Evolutionary conservation across 2,329 filamentous ascomycete species (phyloP), one percentile per base, ranked within the genome.

Genomic region (Pochonia chlamydosporia): DNA sequence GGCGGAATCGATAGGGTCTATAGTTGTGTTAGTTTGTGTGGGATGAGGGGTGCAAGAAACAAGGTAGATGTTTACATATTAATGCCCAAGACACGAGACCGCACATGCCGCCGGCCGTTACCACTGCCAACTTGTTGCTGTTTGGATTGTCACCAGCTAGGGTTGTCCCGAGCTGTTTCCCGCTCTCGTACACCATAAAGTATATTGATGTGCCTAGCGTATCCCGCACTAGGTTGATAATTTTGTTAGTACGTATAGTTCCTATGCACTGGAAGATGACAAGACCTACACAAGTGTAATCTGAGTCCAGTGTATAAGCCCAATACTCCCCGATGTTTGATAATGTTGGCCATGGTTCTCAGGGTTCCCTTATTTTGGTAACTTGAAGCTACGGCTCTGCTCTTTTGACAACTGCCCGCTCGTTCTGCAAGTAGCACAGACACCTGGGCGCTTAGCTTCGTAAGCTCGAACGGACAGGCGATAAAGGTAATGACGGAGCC

Each of bases 181-280:
- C 81, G 63, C 86, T 90, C 66, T 95, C 89, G 63, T 95, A 95
- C 25, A 89, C 91, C 70, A 87, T 88, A 61, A 95, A 95, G 65
- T 95, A 95, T 49, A 92, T 88, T 25, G 82, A 80, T 1, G 89
- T 95, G 46, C 89, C 89, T 50, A 93, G 73, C 1, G 87, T 91
- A 66, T 95, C 89, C 51, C 89, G 80, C 58, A 91, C 87, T 88
- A 24, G 16, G 25, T 36, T 20, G 48, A 23, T 21, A n/a, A n/a
- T 23, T 24, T 20, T n/a, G 18, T 49, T 37, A 31, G 18, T 30
- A 25, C 5, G 23, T 33, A 4, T 6, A 16, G 9, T 25, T 23
- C 6, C 6, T 20, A 5, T 31, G 16, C n/a, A 28, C 49, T n/a
- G n/a, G 20, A 11, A 23, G 35, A 18, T 39, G 20, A 14, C 8